Percentiles rank a stretch among this genome's conserved stretches.
These are phyloP conservation scores for Candida sanyiensis DNA, from an alignment of 805 yeast species.

Conservation along the genomic window DNA sequence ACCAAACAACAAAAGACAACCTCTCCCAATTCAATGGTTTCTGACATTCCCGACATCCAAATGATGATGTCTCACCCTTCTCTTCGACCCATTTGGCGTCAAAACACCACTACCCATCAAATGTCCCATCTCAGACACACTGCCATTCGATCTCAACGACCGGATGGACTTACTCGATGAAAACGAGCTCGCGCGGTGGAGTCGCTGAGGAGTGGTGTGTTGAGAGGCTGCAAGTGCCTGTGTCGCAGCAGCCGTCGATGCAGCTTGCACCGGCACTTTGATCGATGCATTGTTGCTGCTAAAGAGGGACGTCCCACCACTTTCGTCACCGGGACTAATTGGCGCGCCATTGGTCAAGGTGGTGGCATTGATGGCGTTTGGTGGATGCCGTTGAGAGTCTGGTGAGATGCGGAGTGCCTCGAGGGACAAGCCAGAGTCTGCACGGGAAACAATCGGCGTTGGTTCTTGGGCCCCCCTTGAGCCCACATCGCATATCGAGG, in stretches of 20 bases:
- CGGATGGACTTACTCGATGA: slow-evolving; percentile 8
- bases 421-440: slow-evolving; percentile 1
- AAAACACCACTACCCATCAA: slow-evolving; percentile 1
- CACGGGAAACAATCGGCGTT: no score
- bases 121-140: slow-evolving; percentile 3
- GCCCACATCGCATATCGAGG: neutral
- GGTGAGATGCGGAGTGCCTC: slow-evolving; percentile 2
- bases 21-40: slow-evolving; percentile 10
- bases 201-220: neutral
- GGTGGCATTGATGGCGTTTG: neutral
- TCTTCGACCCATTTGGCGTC: slow-evolving; percentile 10
- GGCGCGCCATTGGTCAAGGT: no score
- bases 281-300: no score
- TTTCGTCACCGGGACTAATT: no score
- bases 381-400: neutral
- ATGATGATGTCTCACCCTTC: slow-evolving; percentile 22
- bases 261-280: no score
- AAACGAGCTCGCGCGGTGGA: slow-evolving; percentile 9
- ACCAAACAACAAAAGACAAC: no score
- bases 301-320: no score
- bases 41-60: slow-evolving; percentile 18
- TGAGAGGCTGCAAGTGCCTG: no score
- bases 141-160: slow-evolving; percentile 13
- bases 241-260: no score
- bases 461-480: no score